Evolutionary conservation across 2,329 filamentous ascomycete species (phyloP).

Genomic region (Fusarium sp.): DNA sequence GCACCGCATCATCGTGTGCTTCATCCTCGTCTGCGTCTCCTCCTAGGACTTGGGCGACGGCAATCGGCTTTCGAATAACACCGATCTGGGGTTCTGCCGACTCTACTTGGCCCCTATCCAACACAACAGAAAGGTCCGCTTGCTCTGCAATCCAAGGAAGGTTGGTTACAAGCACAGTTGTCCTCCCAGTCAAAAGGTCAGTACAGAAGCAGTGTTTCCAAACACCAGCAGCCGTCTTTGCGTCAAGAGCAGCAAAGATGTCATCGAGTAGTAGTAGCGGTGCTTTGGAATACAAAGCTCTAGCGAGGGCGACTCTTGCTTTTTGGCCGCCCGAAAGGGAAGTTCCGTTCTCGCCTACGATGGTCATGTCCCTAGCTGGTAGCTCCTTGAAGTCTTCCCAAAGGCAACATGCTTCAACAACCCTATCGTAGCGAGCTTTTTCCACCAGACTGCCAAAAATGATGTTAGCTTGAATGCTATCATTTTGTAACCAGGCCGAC

Average conservation of each 20-base stretch:
- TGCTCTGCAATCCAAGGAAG: conserved; percentile 64
- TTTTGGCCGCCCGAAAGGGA: conserved; percentile 68
- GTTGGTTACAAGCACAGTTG: conserved; percentile 68
- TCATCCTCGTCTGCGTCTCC: conserved; percentile 52
- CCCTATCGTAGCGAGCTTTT: conserved; percentile 62
- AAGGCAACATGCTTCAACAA: conserved; percentile 67
- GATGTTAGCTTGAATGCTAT: conserved; percentile 65
- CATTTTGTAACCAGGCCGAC: conserved; percentile 68
- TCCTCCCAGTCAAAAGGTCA: conserved; percentile 64
- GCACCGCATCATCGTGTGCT: conserved; percentile 37
- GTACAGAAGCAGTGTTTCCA: conserved; percentile 69
- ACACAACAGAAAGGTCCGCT: conserved; percentile 58
- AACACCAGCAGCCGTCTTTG: conserved; percentile 66
- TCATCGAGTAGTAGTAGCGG: conserved; percentile 68
- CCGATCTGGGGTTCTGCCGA: conserved; percentile 58
- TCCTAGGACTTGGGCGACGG: conserved; percentile 53
- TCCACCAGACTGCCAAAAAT: conserved; percentile 65
- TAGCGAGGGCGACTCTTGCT: conserved; percentile 65
- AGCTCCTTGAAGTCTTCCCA: conserved; percentile 63
- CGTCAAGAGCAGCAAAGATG: conserved; percentile 68
- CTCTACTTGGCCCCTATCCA: conserved; percentile 60
- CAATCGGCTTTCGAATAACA: conserved; percentile 58
- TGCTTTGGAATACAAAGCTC: conserved; percentile 67
- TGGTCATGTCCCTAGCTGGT: conserved; percentile 61
- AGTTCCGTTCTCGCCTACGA: conserved; percentile 65